A percentile compares a stretch with the other conserved stretches of the same genome.
Conservation (phyloP, 2,329 filamentous ascomycete genomes). For the Xylaria sp. region DNA sequence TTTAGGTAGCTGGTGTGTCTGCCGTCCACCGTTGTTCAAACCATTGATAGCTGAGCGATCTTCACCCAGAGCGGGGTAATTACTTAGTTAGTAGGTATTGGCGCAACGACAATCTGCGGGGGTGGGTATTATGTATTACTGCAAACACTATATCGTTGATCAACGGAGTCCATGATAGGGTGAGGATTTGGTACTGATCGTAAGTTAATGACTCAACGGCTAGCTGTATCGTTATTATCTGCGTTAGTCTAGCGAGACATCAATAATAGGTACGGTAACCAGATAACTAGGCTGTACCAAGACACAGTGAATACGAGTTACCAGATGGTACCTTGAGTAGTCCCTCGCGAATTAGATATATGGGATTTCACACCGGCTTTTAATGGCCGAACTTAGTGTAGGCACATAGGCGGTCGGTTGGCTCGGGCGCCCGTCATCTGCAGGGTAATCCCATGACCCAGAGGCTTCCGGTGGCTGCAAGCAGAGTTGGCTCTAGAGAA, state of each 20-base stretch:
- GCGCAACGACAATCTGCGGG: constrained; percentile 14
- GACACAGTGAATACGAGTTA: not conserved
- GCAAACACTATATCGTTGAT: not conserved
- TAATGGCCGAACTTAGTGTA: not conserved
- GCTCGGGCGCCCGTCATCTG: not conserved
- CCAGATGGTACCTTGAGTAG: not conserved
- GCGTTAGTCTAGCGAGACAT: not conserved
- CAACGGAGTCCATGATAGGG: not conserved
- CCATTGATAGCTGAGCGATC: not conserved
- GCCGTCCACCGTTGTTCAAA: not conserved
- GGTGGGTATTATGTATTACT: constrained; percentile 1
- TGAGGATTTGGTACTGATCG: not conserved
- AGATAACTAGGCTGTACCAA: not conserved
- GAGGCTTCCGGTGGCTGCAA: not conserved
- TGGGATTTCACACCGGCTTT: not conserved
- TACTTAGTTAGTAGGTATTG: not conserved
- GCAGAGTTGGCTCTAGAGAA: not conserved
- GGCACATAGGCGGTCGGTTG: no score
- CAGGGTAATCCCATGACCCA: not conserved
- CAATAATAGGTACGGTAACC: not conserved
- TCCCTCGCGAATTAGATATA: not conserved
- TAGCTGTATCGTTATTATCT: no score
- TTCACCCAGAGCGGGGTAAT: not conserved
- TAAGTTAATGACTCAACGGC: no score
- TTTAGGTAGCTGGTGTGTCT: not conserved